phyloP scores from a whole-genome alignment of 225 moss, liverwort and hornwort species.

The Takakia lepidozioides region DNA sequence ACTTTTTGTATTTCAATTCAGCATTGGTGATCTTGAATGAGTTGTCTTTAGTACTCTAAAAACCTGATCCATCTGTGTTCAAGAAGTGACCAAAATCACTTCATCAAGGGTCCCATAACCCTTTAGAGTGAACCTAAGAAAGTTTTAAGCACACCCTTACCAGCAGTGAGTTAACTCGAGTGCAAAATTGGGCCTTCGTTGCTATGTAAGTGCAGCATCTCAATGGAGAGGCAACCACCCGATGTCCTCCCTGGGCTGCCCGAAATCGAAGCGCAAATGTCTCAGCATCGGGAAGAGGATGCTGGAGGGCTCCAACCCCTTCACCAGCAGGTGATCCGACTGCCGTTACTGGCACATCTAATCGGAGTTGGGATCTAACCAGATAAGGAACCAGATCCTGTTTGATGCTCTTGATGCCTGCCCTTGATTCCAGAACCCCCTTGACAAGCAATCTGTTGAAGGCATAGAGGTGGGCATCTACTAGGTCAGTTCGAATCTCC shows the following conservation, averaged over 20 bases:
- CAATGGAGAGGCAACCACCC: slow-evolving; percentile 24
- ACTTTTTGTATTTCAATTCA: too few species aligned
- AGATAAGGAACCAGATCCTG: slow-evolving; percentile 87
- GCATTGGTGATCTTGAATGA: too few species aligned
- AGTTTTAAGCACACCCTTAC: too few species aligned
- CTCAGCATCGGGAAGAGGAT: slow-evolving; percentile 39
- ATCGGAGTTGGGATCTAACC: slow-evolving; percentile 74
- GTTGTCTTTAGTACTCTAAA: too few species aligned
- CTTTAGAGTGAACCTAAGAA: too few species aligned
- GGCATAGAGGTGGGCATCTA: slow-evolving; percentile 93
- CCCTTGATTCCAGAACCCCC: slow-evolving; percentile 79
- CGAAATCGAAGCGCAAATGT: slow-evolving; percentile 29
- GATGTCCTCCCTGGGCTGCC: slow-evolving; percentile 29
- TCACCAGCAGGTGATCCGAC: slow-evolving; percentile 38
- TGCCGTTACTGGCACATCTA: slow-evolving; percentile 32
- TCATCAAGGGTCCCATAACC: too few species aligned
- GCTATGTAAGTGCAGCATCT: slow-evolving; percentile 87
- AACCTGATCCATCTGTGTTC: too few species aligned
- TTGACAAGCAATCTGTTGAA: slow-evolving; percentile 77
- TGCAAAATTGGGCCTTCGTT: slow-evolving; percentile 74
- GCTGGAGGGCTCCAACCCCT: slow-evolving; percentile 24
- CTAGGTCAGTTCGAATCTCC: slow-evolving; percentile 86
- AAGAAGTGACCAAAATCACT: too few species aligned
- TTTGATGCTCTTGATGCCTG: slow-evolving; percentile 88
- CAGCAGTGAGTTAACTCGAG: slow-evolving; percentile 83